Base-by-base conservation (phyloP, 352 stramenopile species). In the Phytophthora crassamura region DNA sequence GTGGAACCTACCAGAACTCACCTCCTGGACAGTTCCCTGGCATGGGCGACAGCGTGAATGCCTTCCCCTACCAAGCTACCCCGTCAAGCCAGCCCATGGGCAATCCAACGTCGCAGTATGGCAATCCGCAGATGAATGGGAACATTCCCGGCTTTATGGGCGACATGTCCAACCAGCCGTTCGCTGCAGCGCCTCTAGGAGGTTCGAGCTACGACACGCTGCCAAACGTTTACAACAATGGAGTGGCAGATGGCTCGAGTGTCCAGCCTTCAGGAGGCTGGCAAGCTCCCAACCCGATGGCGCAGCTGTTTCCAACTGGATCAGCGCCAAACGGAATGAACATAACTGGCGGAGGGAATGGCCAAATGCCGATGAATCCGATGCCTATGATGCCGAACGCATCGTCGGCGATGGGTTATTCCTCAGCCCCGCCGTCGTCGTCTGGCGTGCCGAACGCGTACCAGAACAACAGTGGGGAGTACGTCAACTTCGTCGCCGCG, bases 401-500 rank as follows among this genome's bases (percentile, higher is more conserved):
- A 14, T 64, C 69, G 4, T 52, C 65, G 32, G 30, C 50, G 35
- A 69, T 75, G 66, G 48, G 22, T 36, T 67, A 51, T 46, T 52
- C 74, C 36, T 56, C 67, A 6, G 59, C 50, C 22, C 47, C 60
- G 16, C 56, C 49, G 3, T 25, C 57, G 22, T 32, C 63, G 16
- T 64, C 52, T 40, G 67, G 55, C 49, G 56, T 41, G 55, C 16
- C 57, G 15, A 64, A 64, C 36, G 48, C 54, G 12, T 67, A 59
- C 39, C 69, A 59, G 30, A 67, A 20, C 41, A 63, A 67, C 39
- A 61, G 53, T 25, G 52, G 46, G 28, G 66, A 66, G 35, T 77
- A 59, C 39, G 52, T 70, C 11, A 72, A 58, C 11, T 91, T 93
- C 42, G 77, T 91, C 9, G 75, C 84, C 10, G 69, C 78, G 0